These are phyloP conservation scores for Neopestalotiopsis clavispora DNA, from an alignment of 2,329 filamentous ascomycete genomes.

Conservation along the genomic window DNA sequence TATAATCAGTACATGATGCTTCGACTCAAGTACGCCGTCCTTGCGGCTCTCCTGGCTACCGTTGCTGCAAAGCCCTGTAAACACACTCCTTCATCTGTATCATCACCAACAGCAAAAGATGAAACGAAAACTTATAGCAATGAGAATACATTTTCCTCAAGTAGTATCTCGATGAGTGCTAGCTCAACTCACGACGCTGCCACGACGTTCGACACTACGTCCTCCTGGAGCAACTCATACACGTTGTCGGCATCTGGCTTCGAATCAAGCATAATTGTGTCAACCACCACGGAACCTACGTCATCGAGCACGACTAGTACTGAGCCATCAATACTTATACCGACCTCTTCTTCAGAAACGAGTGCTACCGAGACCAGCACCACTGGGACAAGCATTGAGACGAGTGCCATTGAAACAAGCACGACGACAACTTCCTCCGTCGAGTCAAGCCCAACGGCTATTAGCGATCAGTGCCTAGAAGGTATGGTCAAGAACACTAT, in stretches of 20 bases:
- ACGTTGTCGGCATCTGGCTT: neutral
- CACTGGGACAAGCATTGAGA: neutral
- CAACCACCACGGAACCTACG: neutral
- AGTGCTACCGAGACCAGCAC: neutral
- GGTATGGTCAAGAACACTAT: neutral
- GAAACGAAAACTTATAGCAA: neutral
- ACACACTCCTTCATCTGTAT: neutral
- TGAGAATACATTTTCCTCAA: neutral
- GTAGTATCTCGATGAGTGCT: neutral
- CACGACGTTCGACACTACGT: neutral
- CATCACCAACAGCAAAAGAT: neutral
- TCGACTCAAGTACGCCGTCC: neutral
- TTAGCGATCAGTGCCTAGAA: neutral
- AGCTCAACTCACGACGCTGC: neutral
- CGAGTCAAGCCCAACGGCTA: neutral
- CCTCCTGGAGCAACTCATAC: neutral
- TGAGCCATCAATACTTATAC: neutral
- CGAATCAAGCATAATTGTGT: neutral
- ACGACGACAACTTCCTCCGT: neutral
- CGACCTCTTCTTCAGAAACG: neutral
- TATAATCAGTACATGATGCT: neutral
- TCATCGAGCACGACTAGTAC: neutral
- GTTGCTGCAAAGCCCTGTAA: neutral
- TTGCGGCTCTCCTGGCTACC: slow-evolving; percentile 1
- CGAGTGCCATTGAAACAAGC: neutral